A percentile compares a stretch with the other conserved stretches of the same genome.
phyloP scores from a whole-genome alignment of 2,329 filamentous ascomycete genomes.

The Colletotrichum orbiculare region DNA sequence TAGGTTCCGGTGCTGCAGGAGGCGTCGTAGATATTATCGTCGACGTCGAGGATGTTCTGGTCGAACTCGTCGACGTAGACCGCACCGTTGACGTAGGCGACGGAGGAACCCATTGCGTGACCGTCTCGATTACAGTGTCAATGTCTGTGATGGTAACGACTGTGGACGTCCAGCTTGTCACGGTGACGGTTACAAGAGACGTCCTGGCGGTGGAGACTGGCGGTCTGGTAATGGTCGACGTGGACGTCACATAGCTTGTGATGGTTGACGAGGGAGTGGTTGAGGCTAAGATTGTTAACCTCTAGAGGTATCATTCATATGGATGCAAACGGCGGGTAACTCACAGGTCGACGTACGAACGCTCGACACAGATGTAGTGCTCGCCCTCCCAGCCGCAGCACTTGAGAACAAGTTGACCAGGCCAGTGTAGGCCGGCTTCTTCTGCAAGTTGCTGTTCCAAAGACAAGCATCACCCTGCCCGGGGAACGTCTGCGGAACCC shows the following conservation, averaged over 20 bases:
- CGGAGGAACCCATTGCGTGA: constrained; percentile 26
- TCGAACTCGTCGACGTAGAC: neutral
- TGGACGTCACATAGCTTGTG: constrained; percentile 1
- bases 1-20: constrained; percentile 20
- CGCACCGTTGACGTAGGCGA: constrained; percentile 12
- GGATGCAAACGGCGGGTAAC: neutral
- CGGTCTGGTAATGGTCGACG: neutral
- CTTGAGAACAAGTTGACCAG: constrained; percentile 42
- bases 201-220: neutral
- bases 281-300: neutral
- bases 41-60: neutral
- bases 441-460: constrained; percentile 48
- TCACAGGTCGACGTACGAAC: neutral
- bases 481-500: constrained; percentile 50
- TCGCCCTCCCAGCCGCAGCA: constrained; percentile 5
- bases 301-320: neutral
- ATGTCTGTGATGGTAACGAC: constrained; percentile 17
- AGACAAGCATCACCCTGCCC: constrained; percentile 53
- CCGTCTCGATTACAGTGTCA: constrained; percentile 27
- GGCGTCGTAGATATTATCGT: constrained; percentile 15
- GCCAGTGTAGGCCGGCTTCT: constrained; percentile 53
- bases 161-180: constrained; percentile 30
- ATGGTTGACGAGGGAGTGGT: neutral
- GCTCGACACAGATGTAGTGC: neutral
- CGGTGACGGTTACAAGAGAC: constrained; percentile 13